Conservation (phyloP, 257 asterid species). For the Voacanga thouarsii region DNA sequence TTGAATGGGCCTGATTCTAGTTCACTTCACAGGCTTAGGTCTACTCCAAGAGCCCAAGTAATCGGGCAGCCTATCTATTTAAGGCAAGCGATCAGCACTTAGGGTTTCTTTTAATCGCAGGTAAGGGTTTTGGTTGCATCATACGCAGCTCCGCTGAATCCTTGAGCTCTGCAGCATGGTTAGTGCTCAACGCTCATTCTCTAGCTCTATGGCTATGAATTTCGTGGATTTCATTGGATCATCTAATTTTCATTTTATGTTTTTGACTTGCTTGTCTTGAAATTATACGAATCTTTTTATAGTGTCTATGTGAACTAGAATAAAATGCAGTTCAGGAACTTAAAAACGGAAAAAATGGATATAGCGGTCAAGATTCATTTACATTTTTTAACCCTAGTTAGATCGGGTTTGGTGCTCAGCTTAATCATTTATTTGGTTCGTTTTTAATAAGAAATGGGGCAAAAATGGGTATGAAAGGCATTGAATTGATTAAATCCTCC, state of each 20-base stretch:
- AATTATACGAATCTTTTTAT: background rate
- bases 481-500: background rate
- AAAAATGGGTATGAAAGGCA: background rate
- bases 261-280: background rate
- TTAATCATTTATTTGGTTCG: background rate
- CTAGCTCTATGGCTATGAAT: background rate
- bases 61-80: background rate
- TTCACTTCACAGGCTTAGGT: background rate
- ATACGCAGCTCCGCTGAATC: background rate
- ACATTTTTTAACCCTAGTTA: background rate
- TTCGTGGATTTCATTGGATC: background rate
- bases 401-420: background rate
- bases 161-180: conserved; percentile 17
- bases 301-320: background rate
- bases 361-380: background rate
- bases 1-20: background rate
- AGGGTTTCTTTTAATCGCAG: conserved; percentile 1
- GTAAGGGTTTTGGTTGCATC: conserved; percentile 9
- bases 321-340: background rate
- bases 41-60: background rate
- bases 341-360: too few relatives aligned
- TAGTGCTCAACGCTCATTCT: background rate
- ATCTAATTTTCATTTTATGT: background rate
- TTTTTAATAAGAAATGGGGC: background rate
- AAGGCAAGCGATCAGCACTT: background rate